Evolutionary conservation across 768 basidiomycete genomes (phyloP).

Genomic region (Termitomyces bulborhizus): DNA sequence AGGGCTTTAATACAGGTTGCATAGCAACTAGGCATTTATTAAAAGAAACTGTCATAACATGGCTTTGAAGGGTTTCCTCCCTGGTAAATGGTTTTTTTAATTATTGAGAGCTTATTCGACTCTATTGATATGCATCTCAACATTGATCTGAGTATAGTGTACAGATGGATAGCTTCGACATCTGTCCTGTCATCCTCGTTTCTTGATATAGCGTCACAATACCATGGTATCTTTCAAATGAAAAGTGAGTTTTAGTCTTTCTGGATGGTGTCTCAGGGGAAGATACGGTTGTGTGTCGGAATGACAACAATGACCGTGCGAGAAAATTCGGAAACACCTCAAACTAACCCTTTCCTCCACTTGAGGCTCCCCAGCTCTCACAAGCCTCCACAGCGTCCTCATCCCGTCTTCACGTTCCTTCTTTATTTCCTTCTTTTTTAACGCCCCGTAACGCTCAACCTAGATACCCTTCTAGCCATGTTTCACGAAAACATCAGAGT

Average conservation of each 20-base stretch:
- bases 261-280: not conserved
- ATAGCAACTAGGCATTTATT: too few species aligned
- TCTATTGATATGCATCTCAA: too few species aligned
- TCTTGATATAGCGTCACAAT: not conserved
- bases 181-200: not conserved
- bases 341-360: not conserved
- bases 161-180: too few species aligned
- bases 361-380: not conserved
- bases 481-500: conserved; percentile 7
- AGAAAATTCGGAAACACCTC: not conserved
- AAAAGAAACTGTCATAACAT: too few species aligned
- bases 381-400: not conserved
- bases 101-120: too few species aligned
- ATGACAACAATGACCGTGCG: not conserved
- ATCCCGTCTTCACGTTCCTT: conserved; percentile 10
- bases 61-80: too few species aligned
- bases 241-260: too few species aligned
- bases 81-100: too few species aligned
- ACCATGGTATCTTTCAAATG: not conserved
- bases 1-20: too few species aligned
- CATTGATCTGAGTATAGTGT: too few species aligned
- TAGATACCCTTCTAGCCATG: conserved; percentile 6
- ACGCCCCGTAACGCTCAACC: conserved; percentile 2
- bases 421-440: conserved; percentile 6
- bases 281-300: not conserved